Percentiles rank a stretch among this genome's conserved stretches.
phyloP scores from a whole-genome alignment of 176 grass and related monocot species.

The Zoysia japonica region DNA sequence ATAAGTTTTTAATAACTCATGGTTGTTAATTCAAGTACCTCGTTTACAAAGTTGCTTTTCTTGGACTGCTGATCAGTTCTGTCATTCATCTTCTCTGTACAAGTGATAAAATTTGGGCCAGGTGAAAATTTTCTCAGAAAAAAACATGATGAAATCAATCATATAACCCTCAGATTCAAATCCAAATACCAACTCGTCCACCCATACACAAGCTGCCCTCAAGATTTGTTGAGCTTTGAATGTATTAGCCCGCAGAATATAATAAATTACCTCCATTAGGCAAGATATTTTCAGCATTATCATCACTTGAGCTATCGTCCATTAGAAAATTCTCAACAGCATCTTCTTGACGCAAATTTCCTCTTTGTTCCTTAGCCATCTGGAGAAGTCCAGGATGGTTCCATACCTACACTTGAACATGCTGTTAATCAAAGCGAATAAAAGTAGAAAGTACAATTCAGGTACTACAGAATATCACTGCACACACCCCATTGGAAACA shows the following conservation, averaged over 20 bases:
- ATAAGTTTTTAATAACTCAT: constrained; percentile 6
- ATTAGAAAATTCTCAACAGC: constrained; percentile 75
- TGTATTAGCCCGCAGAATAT: neutral
- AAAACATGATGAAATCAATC: neutral
- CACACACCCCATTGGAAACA: constrained; percentile 7
- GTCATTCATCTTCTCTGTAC: constrained; percentile 74
- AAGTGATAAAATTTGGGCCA: constrained; percentile 29
- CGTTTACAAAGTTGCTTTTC: constrained; percentile 49
- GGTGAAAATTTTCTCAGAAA: neutral
- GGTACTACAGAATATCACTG: neutral
- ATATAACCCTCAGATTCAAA: neutral
- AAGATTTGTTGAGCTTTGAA: neutral
- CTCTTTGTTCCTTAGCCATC: constrained; percentile 83
- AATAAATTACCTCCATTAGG: constrained; percentile 68
- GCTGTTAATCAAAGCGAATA: constrained; percentile 17
- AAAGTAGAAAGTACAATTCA: constrained; percentile 11
- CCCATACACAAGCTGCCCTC: neutral
- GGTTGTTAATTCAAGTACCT: constrained; percentile 52
- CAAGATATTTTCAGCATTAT: constrained; percentile 75
- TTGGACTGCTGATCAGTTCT: constrained; percentile 59
- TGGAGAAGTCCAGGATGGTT: constrained; percentile 94
- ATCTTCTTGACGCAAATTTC: constrained; percentile 65
- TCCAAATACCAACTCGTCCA: neutral
- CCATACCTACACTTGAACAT: constrained; percentile 71
- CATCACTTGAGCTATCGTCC: constrained; percentile 87